Percentiles rank a stretch among this genome's conserved stretches.
phyloP scores from a whole-genome alignment of 805 yeast genomes.

The Nakazawaea siamensis region DNA sequence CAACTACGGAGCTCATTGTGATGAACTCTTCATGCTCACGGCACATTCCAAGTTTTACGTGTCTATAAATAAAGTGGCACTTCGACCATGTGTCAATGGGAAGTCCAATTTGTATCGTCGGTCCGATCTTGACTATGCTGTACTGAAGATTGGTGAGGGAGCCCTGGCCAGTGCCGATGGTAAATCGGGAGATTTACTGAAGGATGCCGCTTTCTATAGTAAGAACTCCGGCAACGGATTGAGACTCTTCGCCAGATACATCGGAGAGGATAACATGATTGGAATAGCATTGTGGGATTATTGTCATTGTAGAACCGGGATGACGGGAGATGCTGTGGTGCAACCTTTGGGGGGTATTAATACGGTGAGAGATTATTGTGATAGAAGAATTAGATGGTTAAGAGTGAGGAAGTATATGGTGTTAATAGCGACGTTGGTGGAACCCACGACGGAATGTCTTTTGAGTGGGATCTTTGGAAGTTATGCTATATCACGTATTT shows the following conservation, averaged over 20 bases:
- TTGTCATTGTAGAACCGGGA: slow-evolving; percentile 59
- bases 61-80: slow-evolving; percentile 60
- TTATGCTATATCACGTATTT: slow-evolving; percentile 42
- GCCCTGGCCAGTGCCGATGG: slow-evolving; percentile 22
- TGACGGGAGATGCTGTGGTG: slow-evolving; percentile 70
- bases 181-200: slow-evolving; percentile 23
- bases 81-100: slow-evolving; percentile 90
- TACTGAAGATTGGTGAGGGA: slow-evolving; percentile 28
- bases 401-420: slow-evolving; percentile 87
- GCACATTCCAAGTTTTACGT: slow-evolving; percentile 83
- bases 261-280: slow-evolving; percentile 92
- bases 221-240: slow-evolving; percentile 38
- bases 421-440: slow-evolving; percentile 71
- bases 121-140: slow-evolving; percentile 55
- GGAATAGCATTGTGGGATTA: slow-evolving; percentile 77
- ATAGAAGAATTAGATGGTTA: slow-evolving; percentile 75
- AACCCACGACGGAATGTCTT: slow-evolving; percentile 78
- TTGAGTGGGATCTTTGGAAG: slow-evolving; percentile 62
- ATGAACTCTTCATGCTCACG: slow-evolving; percentile 78
- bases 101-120: slow-evolving; percentile 73
- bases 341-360: slow-evolving; percentile 55
- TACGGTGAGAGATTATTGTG: slow-evolving; percentile 43
- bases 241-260: slow-evolving; percentile 65
- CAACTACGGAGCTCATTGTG: slow-evolving; percentile 59
- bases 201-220: slow-evolving; percentile 24